Conservation (phyloP, 768 basidiomycete genomes). For the Tricholoma flavovirens region DNA sequence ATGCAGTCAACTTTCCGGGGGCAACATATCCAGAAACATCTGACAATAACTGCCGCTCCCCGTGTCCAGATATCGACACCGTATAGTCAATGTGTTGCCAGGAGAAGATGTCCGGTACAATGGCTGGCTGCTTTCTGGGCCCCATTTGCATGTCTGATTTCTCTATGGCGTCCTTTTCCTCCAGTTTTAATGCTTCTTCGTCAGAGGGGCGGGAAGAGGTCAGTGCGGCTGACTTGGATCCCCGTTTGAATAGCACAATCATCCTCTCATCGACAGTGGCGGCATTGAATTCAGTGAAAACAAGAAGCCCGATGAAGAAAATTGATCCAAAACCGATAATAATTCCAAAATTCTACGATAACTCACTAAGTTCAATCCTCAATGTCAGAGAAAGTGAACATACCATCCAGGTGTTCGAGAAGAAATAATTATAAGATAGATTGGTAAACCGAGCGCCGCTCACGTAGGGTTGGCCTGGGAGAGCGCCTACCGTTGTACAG, state of each 20-base stretch:
- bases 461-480: conserved; percentile 55
- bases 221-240: conserved; percentile 25
- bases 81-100: conserved; percentile 72
- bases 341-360: conserved; percentile 58
- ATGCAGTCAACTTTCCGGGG: conserved; percentile 75
- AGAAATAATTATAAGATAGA: conserved; percentile 44
- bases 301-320: conserved; percentile 50
- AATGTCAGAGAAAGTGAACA: conserved; percentile 7
- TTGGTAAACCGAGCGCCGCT: conserved; percentile 48
- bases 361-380: background rate
- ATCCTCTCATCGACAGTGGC: conserved; percentile 30
- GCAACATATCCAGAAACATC: conserved; percentile 76
- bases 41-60: conserved; percentile 50
- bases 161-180: conserved; percentile 23
- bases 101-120: conserved; percentile 63
- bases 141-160: conserved; percentile 10
- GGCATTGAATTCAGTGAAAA: conserved; percentile 52
- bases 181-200: conserved; percentile 28
- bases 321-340: conserved; percentile 54
- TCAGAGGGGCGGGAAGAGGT: conserved; percentile 12
- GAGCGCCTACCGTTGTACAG: conserved; percentile 65
- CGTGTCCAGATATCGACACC: conserved; percentile 43
- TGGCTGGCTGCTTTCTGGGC: conserved; percentile 22
- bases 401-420: conserved; percentile 37
- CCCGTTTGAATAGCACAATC: conserved; percentile 62